phyloP scores from a whole-genome alignment of 495 filamentous ascomycete species.

The Neurospora pannonica region DNA sequence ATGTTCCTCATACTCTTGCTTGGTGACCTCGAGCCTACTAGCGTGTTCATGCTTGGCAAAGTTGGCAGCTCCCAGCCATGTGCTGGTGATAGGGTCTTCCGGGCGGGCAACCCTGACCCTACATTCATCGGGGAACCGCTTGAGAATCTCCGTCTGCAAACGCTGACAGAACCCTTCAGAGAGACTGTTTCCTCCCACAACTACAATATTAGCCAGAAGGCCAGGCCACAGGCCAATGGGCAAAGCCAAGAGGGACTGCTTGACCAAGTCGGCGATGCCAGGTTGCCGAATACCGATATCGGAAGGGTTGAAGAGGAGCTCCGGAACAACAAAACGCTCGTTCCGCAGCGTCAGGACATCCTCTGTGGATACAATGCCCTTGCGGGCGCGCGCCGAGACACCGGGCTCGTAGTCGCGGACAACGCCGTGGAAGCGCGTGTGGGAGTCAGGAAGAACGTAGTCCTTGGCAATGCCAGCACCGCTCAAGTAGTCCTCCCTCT shows the following conservation, averaged over 20 bases:
- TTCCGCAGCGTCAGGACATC: constrained; percentile 81
- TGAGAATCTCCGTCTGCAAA: constrained; percentile 67
- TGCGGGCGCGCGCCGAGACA: constrained; percentile 45
- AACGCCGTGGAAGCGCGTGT: constrained; percentile 61
- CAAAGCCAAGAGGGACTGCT: constrained; percentile 69
- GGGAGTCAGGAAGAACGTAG: constrained; percentile 89
- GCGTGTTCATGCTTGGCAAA: constrained; percentile 62
- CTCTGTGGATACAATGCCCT: constrained; percentile 54
- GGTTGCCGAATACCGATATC: constrained; percentile 85
- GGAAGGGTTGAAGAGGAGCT: constrained; percentile 75
- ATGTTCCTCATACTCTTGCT: constrained; percentile 82
- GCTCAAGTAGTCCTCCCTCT: constrained; percentile 27
- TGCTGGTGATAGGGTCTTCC: constrained; percentile 66
- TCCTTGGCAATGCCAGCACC: constrained; percentile 77
- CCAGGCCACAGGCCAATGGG: constrained; percentile 69
- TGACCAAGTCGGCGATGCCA: constrained; percentile 68
- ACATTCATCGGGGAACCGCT: constrained; percentile 68
- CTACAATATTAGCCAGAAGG: constrained; percentile 76
- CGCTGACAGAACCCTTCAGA: constrained; percentile 76
- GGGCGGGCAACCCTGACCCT: constrained; percentile 63
- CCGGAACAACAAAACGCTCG: constrained; percentile 85
- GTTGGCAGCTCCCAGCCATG: constrained; percentile 74
- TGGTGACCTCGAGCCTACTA: constrained; percentile 59
- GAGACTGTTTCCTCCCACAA: constrained; percentile 77
- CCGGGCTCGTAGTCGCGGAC: constrained; percentile 67